Base-by-base conservation (phyloP, 2,329 filamentous ascomycete species). In the Colletotrichum cuscutae region DNA sequence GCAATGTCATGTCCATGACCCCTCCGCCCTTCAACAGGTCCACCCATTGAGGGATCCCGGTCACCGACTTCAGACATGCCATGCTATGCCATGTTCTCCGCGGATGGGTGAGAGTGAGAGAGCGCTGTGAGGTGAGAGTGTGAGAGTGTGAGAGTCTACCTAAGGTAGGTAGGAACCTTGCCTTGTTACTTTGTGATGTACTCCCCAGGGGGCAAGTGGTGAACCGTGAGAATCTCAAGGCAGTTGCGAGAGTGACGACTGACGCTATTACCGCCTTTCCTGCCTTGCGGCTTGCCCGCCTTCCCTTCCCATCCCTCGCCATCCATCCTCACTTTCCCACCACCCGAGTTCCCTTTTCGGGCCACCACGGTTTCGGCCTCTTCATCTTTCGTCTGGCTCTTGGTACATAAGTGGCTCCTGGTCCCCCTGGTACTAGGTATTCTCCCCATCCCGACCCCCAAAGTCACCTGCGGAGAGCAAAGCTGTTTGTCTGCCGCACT, bases 381-480 rank as follows among this genome's bases (percentile, higher is more conserved):
- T 49, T 42, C 28, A 28, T 49, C 57, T 35, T 49, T 65, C 62
- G 37, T 12, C 4, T 53, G n/a, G 35, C 59, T 64, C 30, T 59
- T 60, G 26, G 56, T 73, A 73, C 71, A 71, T 73, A 73, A 73
- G 71, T 73, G 71, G 61, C 66, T 46, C 56, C 24, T 61, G 54
- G 24, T 60, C 71, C 67, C 42, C 66, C 61, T 26, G 32, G 35
- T 35, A 42, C 61, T 13, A 37, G 28, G 7, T 30, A 11, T 65
- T 56, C 32, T 32, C 37, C 13, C n/a, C 62, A 24, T 49, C 19
- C 32, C 54, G 22, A 53, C 62, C 28, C 32, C 60, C 30, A 53
- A 64, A 60, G 70, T 73, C 71, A 73, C 66, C 66, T 70, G 71
- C 60, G 70, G 61, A 58, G 46, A 65, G 61, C 54, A 65, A 65